Conservation (phyloP, 768 basidiomycete species). For the Tricholoma hemisulphureum region DNA sequence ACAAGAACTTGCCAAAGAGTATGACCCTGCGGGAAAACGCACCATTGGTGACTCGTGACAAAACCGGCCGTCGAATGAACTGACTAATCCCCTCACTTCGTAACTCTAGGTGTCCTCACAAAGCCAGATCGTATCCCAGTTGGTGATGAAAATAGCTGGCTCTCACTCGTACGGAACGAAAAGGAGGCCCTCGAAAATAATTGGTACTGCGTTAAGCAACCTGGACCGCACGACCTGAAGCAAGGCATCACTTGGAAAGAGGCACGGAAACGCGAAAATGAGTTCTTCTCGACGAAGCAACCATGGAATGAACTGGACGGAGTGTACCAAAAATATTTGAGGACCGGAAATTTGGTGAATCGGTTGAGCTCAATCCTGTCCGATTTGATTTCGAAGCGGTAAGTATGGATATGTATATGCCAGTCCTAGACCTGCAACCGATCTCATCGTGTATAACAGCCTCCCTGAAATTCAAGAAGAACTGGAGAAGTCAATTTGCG, state of each 20-base stretch:
- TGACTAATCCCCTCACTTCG: not conserved
- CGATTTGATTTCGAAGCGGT: slow-evolving; percentile 63
- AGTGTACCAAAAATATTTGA: slow-evolving; percentile 49
- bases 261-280: slow-evolving; percentile 55
- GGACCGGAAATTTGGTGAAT: slow-evolving; percentile 56
- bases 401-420: slow-evolving; percentile 7
- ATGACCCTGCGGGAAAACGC: slow-evolving; percentile 61
- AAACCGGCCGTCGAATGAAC: not conserved
- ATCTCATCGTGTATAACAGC: slow-evolving; percentile 30
- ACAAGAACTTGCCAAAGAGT: slow-evolving; percentile 54
- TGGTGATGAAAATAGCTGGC: slow-evolving; percentile 57
- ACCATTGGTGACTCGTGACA: slow-evolving; percentile 54
- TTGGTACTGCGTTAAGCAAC: slow-evolving; percentile 64
- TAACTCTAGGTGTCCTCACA: slow-evolving; percentile 62
- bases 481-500: slow-evolving; percentile 43
- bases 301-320: slow-evolving; percentile 60
- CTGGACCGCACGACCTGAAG: slow-evolving; percentile 50
- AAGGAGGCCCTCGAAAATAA: slow-evolving; percentile 49
- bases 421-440: too few relatives aligned
- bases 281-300: slow-evolving; percentile 50
- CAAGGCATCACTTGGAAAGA: slow-evolving; percentile 55
- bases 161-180: slow-evolving; percentile 55
- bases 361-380: slow-evolving; percentile 61
- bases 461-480: slow-evolving; percentile 64
- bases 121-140: slow-evolving; percentile 67